These are phyloP conservation scores for Aureobasidium sp. DNA, from an alignment of 2,329 filamentous ascomycete species.

Conservation along the genomic window DNA sequence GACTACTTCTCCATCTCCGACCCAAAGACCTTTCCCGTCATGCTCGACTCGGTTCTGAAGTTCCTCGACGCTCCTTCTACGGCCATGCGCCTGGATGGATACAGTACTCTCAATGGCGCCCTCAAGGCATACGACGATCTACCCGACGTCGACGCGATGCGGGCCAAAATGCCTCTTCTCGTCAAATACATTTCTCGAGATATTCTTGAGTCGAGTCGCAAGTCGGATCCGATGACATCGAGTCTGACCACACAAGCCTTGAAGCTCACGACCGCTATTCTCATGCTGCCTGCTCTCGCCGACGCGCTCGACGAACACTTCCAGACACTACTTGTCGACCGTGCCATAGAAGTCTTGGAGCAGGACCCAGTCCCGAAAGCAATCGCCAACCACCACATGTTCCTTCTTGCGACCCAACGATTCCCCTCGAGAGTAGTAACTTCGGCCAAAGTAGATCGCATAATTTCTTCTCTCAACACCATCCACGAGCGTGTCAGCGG, in stretches of 20 bases:
- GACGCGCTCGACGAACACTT: conserved; percentile 69
- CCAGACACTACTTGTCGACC: conserved; percentile 69
- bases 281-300: conserved; percentile 65
- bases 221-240: conserved; percentile 49
- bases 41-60: conserved; percentile 77
- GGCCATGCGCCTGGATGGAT: conserved; percentile 72
- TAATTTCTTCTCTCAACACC: conserved; percentile 62
- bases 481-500: conserved; percentile 68
- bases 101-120: conserved; percentile 66
- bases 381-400: conserved; percentile 68
- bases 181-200: conserved; percentile 80
- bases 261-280: conserved; percentile 66
- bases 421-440: conserved; percentile 71
- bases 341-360: conserved; percentile 65
- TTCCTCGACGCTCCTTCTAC: conserved; percentile 69
- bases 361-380: conserved; percentile 64
- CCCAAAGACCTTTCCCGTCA: conserved; percentile 58
- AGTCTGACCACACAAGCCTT: conserved; percentile 70
- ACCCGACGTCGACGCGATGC: conserved; percentile 63
- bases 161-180: conserved; percentile 67
- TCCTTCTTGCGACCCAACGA: conserved; percentile 70
- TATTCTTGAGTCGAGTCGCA: conserved; percentile 44
- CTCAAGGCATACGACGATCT: conserved; percentile 76
- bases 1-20: conserved; percentile 36
- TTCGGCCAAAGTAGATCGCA: conserved; percentile 56